Base-by-base conservation (phyloP, 2,329 filamentous ascomycete species). In the Verticillium nonalfalfae region DNA sequence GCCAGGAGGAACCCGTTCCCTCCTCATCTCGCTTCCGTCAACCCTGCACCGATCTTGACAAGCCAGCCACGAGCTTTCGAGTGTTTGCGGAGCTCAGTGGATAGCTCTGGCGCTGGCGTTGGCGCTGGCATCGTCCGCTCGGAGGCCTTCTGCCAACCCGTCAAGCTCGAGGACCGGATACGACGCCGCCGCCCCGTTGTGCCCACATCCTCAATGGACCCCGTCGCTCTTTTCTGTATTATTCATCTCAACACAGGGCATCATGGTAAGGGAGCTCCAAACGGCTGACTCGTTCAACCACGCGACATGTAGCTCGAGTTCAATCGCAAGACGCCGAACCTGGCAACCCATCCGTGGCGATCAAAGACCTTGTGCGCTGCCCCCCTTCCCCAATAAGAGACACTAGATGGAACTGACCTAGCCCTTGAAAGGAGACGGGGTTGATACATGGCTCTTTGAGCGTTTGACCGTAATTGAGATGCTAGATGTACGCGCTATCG, bases 21-120 rank as follows among this genome's bases (percentile, higher is more conserved):
- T 50, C 40, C 40, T 50, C 40, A 50, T 50, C 40, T 50, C 40
- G 40, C 40, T 50, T 50, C n/a, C 21, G 3, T 15, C 7, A 38
- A 18, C 55, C 55, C 26, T 56, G 55, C 55, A 56, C 35, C 55
- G 55, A 56, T 56, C 55, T n/a, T 56, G 55, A 50, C 40, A 50
- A 21, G 55, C 31, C 55, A 34, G 31, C 55, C 55, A 56, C 35
- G 55, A 56, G 31, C 55, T 26, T 9, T 56, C 26, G 34, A 26
- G 26, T 18, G 35, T 50, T 21, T n/a, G 40, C 18, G 40, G 21
- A 26, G 40, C n/a, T 10, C 18, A n/a, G 18, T 50, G 40, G 40
- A 50, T n/a, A 18, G 2, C 40, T 7, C 40, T 50, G 40, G 40
- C 40, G 39, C 14, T 15, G 40, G 2, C 40, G 18, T 18, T 50